A percentile compares a stretch with the other conserved stretches of the same genome.
These are phyloP conservation scores for Vigna trinervia DNA, from an alignment of 306 rosid genomes.

Conservation along the genomic window DNA sequence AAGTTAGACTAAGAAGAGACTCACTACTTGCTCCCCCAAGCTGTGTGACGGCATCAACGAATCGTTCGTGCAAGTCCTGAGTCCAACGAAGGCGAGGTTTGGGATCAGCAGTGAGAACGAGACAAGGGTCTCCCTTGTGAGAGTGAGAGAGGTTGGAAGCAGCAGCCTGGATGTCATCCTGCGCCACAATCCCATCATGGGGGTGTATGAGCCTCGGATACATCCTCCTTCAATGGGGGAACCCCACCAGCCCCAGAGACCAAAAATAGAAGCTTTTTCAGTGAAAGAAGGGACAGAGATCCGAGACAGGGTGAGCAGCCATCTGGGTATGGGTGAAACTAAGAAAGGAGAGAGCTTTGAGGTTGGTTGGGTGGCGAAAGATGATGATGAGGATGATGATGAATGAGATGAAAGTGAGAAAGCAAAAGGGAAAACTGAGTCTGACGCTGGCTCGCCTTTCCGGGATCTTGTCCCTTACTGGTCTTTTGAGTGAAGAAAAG, in stretches of 20 bases:
- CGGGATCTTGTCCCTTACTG: conserved; percentile 62
- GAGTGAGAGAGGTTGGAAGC: conserved; percentile 48
- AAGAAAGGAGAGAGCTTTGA: not conserved
- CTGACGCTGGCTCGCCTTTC: conserved; percentile 56
- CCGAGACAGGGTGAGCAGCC: not conserved
- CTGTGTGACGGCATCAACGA: conserved; percentile 93
- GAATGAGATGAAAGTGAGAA: not conserved
- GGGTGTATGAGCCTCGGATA: conserved; percentile 77
- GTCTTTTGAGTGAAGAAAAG: conserved; percentile 39
- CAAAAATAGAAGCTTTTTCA: conserved; percentile 5
- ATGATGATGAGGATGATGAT: not conserved
- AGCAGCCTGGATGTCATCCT: conserved; percentile 60
- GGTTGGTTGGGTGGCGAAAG: not conserved
- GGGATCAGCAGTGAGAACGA: conserved; percentile 95
- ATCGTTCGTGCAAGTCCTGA: conserved; percentile 93
- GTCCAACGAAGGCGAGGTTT: conserved; percentile 99
- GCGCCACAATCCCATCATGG: conserved; percentile 56
- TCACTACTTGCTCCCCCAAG: conserved; percentile 92
- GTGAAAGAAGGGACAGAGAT: conserved; percentile 22
- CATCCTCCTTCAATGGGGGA: conserved; percentile 50
- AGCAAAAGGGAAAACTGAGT: conserved; percentile 37
- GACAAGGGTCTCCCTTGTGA: conserved; percentile 82
- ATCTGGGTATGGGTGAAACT: conserved; percentile 18
- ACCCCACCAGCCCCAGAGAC: conserved; percentile 18
- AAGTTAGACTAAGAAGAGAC: conserved; percentile 6